Percentiles rank a stretch among this genome's conserved stretches.
Evolutionary conservation across 2,329 filamentous ascomycete species (phyloP).

Genomic region (Thelonectria olida): DNA sequence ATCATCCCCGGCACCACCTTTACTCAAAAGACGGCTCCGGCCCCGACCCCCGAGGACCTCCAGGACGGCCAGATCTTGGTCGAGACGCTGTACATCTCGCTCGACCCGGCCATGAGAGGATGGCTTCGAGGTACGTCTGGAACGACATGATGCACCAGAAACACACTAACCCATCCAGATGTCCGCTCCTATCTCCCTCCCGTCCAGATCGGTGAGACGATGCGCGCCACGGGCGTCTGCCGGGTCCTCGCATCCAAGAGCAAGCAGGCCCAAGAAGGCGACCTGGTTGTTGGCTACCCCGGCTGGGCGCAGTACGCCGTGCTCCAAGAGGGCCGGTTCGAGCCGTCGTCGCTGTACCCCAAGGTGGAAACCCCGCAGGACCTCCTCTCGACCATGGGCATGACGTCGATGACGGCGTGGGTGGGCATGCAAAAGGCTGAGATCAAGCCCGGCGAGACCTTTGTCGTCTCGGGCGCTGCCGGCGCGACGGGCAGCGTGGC

Average conservation of each 20-base stretch:
- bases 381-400: slow-evolving; percentile 68
- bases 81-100: slow-evolving; percentile 69
- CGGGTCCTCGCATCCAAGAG: slow-evolving; percentile 70
- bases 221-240: slow-evolving; percentile 71
- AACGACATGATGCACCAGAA: background rate
- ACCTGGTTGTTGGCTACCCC: slow-evolving; percentile 61
- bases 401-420: slow-evolving; percentile 79
- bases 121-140: slow-evolving; percentile 67
- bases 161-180: slow-evolving; percentile 36
- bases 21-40: slow-evolving; percentile 57
- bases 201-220: slow-evolving; percentile 72
- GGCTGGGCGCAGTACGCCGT: slow-evolving; percentile 77
- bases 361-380: slow-evolving; percentile 60
- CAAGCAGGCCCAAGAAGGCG: slow-evolving; percentile 62
- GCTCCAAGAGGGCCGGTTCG: slow-evolving; percentile 60
- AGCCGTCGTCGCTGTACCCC: slow-evolving; percentile 52
- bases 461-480: slow-evolving; percentile 81
- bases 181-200: slow-evolving; percentile 71
- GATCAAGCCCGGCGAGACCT: slow-evolving; percentile 74
- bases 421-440: slow-evolving; percentile 76
- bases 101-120: slow-evolving; percentile 81
- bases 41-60: slow-evolving; percentile 61
- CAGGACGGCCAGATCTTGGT: slow-evolving; percentile 72
- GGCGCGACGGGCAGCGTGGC: slow-evolving; percentile 81
- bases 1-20: slow-evolving; percentile 76